These are phyloP conservation scores for Ligustrum vulgare DNA, from an alignment of 257 asterid species.

Conservation along the genomic window DNA sequence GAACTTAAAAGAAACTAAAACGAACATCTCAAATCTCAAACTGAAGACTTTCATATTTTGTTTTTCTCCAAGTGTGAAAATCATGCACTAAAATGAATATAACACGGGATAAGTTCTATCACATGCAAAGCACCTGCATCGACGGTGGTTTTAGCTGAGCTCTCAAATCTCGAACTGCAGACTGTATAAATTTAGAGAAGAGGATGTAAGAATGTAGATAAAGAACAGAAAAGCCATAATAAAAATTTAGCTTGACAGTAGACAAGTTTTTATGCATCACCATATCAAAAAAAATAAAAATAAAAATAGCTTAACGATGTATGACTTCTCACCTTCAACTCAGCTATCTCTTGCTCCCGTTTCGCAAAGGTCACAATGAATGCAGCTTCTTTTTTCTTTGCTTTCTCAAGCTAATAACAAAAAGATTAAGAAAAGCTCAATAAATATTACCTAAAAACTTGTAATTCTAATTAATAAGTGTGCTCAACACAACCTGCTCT, in stretches of 20 bases:
- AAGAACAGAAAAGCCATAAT: slow-evolving; percentile 4
- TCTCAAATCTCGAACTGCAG: slow-evolving; percentile 93
- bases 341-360: slow-evolving; percentile 99
- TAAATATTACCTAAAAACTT: slow-evolving; percentile 14
- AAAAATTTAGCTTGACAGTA: neutral
- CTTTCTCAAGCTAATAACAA: slow-evolving; percentile 75
- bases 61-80: slow-evolving; percentile 1
- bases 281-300: neutral
- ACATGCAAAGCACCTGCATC: slow-evolving; percentile 67
- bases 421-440: slow-evolving; percentile 12
- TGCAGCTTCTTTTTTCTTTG: slow-evolving; percentile 96
- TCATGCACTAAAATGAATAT: slow-evolving; percentile 9
- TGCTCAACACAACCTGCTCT: slow-evolving; percentile 67
- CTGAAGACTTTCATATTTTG: neutral
- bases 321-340: slow-evolving; percentile 69
- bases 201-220: slow-evolving; percentile 19
- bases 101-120: neutral
- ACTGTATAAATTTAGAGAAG: slow-evolving; percentile 45
- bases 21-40: neutral
- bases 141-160: slow-evolving; percentile 97
- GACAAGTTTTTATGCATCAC: slow-evolving; percentile 1
- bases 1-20: neutral
- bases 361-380: slow-evolving; percentile 94
- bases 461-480: neutral
- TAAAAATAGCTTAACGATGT: neutral